Evolutionary conservation across 139 green algal species (phyloP).

Genomic region (Nannochloris sp.): DNA sequence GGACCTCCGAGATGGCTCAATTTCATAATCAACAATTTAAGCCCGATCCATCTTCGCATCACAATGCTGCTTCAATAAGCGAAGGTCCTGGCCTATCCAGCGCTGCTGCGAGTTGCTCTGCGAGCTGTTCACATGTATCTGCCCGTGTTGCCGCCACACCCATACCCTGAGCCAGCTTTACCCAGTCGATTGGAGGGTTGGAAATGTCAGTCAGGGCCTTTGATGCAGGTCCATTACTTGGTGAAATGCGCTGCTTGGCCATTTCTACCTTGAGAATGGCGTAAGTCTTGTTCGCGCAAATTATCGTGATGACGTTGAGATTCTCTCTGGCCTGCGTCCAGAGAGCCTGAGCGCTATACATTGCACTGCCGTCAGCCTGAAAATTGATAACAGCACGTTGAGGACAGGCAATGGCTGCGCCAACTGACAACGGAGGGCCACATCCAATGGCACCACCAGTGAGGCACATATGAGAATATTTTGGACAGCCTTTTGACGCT

Average conservation of each 20-base stretch:
- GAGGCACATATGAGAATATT: slow-evolving; percentile 72
- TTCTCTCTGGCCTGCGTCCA: slow-evolving; percentile 53
- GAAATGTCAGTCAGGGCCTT: slow-evolving; percentile 54
- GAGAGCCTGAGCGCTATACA: slow-evolving; percentile 71
- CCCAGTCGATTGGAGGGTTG: slow-evolving; percentile 58
- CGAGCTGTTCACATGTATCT: slow-evolving; percentile 42
- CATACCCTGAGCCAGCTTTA: slow-evolving; percentile 53
- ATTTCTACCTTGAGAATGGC: slow-evolving; percentile 75
- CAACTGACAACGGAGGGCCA: slow-evolving; percentile 63
- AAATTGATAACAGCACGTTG: slow-evolving; percentile 75
- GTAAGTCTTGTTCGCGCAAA: slow-evolving; percentile 79
- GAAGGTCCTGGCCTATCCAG: slow-evolving; percentile 34
- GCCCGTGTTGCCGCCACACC: slow-evolving; percentile 43
- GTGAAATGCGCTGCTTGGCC: slow-evolving; percentile 41
- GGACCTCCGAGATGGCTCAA: too few relatives aligned
- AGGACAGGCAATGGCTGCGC: slow-evolving; percentile 68
- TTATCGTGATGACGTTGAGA: slow-evolving; percentile 68
- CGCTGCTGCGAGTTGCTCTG: slow-evolving; percentile 24
- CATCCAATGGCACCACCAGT: slow-evolving; percentile 82
- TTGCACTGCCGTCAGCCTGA: slow-evolving; percentile 74
- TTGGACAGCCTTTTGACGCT: slow-evolving; percentile 41
- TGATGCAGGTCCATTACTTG: slow-evolving; percentile 28
- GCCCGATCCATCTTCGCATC: not conserved
- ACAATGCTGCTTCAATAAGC: slow-evolving; percentile 47
- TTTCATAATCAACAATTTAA: too few relatives aligned